Conservation (phyloP, 106 monocot genomes). For the Chionographis japonica region DNA sequence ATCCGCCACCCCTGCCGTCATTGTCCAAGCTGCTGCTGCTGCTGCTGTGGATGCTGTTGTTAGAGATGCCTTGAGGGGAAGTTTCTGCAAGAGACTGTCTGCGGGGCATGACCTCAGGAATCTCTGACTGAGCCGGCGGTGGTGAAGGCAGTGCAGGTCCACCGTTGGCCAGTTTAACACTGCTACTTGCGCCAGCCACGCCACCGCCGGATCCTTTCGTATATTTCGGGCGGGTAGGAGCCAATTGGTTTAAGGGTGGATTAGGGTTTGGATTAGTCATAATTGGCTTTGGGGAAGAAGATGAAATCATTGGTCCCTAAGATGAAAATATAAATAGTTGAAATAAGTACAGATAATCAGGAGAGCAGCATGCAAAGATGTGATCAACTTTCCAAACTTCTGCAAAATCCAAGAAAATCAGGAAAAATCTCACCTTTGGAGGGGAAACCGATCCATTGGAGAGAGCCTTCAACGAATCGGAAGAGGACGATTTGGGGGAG, state of each 20-base stretch:
- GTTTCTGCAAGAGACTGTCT: slow-evolving; percentile 7
- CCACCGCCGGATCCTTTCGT: slow-evolving; percentile 21
- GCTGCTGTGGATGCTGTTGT: slow-evolving; percentile 7
- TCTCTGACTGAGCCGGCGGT: slow-evolving; percentile 1
- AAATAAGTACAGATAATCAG: not conserved
- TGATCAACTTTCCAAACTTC: too few species aligned
- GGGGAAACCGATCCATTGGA: slow-evolving; percentile 31
- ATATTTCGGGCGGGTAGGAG: slow-evolving; percentile 34
- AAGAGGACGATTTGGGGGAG: slow-evolving; percentile 29
- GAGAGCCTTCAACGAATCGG: slow-evolving; percentile 20
- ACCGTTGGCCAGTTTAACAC: slow-evolving; percentile 11
- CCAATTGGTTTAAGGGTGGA: slow-evolving; percentile 22
- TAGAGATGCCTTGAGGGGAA: slow-evolving; percentile 19
- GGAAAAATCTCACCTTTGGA: slow-evolving; percentile 13
- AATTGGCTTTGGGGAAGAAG: slow-evolving; percentile 14
- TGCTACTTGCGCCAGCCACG: slow-evolving; percentile 1
- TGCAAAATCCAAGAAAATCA: not conserved
- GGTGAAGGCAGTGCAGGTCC: slow-evolving; percentile 7
- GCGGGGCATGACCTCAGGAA: not conserved
- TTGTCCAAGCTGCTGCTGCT: slow-evolving; percentile 24
- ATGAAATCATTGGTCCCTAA: slow-evolving; percentile 18
- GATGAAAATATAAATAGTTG: not conserved
- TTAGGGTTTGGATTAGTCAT: slow-evolving; percentile 29
- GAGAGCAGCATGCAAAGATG: not conserved
- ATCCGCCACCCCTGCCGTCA: slow-evolving; percentile 25